phyloP scores from a whole-genome alignment of 805 yeast species.

The Nakazawaea holstii region DNA sequence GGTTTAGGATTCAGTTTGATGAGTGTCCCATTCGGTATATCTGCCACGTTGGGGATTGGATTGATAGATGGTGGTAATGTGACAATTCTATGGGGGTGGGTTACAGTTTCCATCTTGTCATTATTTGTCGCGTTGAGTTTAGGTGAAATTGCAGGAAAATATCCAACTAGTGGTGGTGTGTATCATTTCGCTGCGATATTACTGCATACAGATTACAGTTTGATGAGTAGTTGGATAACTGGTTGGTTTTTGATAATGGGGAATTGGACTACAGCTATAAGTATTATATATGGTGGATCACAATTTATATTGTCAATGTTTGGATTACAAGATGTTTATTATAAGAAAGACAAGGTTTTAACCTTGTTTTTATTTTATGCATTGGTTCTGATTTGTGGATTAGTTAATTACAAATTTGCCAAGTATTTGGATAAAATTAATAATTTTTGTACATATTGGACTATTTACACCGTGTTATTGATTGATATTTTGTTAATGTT shows the following conservation, averaged over 20 bases:
- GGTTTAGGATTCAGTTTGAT: slow-evolving; percentile 77
- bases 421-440: slow-evolving; percentile 58
- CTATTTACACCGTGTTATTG: slow-evolving; percentile 60
- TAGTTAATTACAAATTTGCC: slow-evolving; percentile 59
- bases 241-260: slow-evolving; percentile 76
- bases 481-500: slow-evolving; percentile 60
- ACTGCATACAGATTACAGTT: slow-evolving; percentile 52
- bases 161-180: slow-evolving; percentile 71
- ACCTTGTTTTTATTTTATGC: slow-evolving; percentile 53
- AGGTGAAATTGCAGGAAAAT: slow-evolving; percentile 73
- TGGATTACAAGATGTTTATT: slow-evolving; percentile 54
- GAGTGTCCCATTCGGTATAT: slow-evolving; percentile 79
- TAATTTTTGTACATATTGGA: slow-evolving; percentile 69
- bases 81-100: slow-evolving; percentile 72
- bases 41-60: slow-evolving; percentile 68
- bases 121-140: slow-evolving; percentile 63
- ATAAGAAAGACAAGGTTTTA: slow-evolving; percentile 49
- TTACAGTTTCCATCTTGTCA: slow-evolving; percentile 58
- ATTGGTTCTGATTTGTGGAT: slow-evolving; percentile 53
- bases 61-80: slow-evolving; percentile 73
- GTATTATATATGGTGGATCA: slow-evolving; percentile 71
- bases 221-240: slow-evolving; percentile 65
- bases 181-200: slow-evolving; percentile 74
- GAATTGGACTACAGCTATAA: slow-evolving; percentile 71
- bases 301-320: slow-evolving; percentile 65